Percentiles rank a stretch among this genome's conserved stretches.
Evolutionary conservation across 768 basidiomycete species (phyloP).

Genomic region (Hydnum rufescens): DNA sequence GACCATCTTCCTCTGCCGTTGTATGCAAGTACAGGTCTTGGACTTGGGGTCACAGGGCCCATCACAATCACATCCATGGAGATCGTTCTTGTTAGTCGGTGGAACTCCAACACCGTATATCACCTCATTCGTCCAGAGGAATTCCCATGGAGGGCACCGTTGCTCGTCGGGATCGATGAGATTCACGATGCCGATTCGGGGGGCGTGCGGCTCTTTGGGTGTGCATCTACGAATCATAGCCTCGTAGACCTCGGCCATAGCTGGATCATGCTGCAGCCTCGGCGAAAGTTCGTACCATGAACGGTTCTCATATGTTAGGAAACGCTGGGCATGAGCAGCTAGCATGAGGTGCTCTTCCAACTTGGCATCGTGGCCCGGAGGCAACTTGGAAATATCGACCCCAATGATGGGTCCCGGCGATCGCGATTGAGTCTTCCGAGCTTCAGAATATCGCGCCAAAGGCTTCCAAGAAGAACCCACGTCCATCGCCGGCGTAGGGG

Average conservation of each 20-base stretch:
- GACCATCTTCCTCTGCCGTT: slow-evolving; percentile 27
- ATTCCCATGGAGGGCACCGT: slow-evolving; percentile 65
- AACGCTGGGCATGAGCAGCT: too few species aligned
- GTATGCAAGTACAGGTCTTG: slow-evolving; percentile 51
- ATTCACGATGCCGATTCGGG: slow-evolving; percentile 47
- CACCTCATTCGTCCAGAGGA: slow-evolving; percentile 68
- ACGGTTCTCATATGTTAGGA: too few species aligned
- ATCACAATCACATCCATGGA: slow-evolving; percentile 53
- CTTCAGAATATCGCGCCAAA: too few species aligned
- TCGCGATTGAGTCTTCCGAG: too few species aligned
- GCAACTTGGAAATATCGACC: too few species aligned
- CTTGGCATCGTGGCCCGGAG: too few species aligned
- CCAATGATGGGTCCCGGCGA: too few species aligned
- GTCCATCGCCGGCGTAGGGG: too few species aligned
- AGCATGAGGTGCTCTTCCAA: too few species aligned
- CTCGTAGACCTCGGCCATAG: background rate
- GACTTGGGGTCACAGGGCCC: slow-evolving; percentile 58
- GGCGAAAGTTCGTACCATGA: too few species aligned
- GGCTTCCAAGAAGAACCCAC: too few species aligned
- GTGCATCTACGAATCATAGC: background rate
- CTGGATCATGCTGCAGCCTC: too few species aligned
- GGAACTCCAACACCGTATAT: slow-evolving; percentile 54
- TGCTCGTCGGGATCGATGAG: slow-evolving; percentile 35
- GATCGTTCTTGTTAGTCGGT: slow-evolving; percentile 33
- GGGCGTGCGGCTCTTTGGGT: slow-evolving; percentile 42